Base-by-base conservation (phyloP, 495 filamentous ascomycete genomes). In the Gamarada debralockiae region DNA sequence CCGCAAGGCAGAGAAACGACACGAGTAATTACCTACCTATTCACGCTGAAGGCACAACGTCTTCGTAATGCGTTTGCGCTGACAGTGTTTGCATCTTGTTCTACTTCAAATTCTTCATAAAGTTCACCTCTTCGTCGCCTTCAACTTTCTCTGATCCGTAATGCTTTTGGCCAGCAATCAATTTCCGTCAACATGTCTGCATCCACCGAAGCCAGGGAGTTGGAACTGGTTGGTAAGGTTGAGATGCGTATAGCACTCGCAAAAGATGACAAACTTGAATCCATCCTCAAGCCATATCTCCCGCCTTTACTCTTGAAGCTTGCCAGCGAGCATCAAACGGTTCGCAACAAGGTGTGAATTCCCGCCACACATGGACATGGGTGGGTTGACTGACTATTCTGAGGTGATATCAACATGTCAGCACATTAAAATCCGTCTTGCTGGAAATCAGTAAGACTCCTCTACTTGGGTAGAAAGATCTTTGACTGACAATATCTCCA, bases 161-260 rank as follows among this genome's bases (percentile, higher is more conserved):
- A 43, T 43, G 40, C 40, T 29, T 39, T 37, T 14, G 10, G 2
- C 27, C 17, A 14, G n/a, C 41, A 20, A 48, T 37, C n/a, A 39
- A 31, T 25, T 21, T 42, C 24, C 29, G 17, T 38, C 42, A 44
- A 29, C 10, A 52, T 50, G 48, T 43, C 46, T 6, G 21, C 66
- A n/a, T 53, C 63, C 7, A 59, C 68, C 14, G 55, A 71, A 24
- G 88, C 90, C 67, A 77, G 81, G 48, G 93, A 98, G 74, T 79
- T 97, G 55, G 83, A 80, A 53, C 82, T 97, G 48, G 77, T 96
- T 55, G 88, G 87, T 59, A 95, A 95, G 62, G 87, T 97, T 43
- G 90, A 96, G 66, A 85, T 95, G 63, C 81, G 84, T 39, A 90
- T 98, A 52, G 87, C 93, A n/a, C 75, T 89, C 46, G 83, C 87